A percentile compares a stretch with the other conserved stretches of the same genome.
These are phyloP conservation scores for Penicillium glabrum DNA, from an alignment of 2,329 filamentous ascomycete genomes.

Conservation along the genomic window DNA sequence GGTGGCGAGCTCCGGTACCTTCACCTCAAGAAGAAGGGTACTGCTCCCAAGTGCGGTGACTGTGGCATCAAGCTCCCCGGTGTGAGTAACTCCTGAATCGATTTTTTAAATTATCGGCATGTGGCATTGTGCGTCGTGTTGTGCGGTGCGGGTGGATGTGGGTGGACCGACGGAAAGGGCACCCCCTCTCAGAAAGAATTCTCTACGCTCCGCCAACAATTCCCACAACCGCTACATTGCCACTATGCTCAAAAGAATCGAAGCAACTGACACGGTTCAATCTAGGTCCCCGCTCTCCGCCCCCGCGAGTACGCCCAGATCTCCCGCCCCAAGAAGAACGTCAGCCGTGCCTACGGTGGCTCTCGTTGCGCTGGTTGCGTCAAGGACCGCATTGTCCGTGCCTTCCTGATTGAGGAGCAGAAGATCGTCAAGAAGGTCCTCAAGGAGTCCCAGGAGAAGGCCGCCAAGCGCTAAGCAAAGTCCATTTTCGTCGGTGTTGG, in stretches of 20 bases:
- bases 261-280: constrained; percentile 15
- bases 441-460: constrained; percentile 88
- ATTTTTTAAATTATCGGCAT: constrained; percentile 14
- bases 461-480: constrained; percentile 45
- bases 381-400: constrained; percentile 94
- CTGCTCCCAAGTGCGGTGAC: constrained; percentile 98
- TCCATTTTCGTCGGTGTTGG: constrained; percentile 35
- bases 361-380: constrained; percentile 99
- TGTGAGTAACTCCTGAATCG: constrained; percentile 65
- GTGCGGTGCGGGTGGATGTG: constrained; percentile 16
- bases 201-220: constrained; percentile 11
- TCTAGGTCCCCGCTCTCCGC: constrained; percentile 88
- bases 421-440: constrained; percentile 99
- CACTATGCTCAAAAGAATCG: constrained; percentile 2
- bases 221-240: constrained; percentile 6
- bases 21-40: constrained; percentile 99
- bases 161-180: constrained; percentile 11
- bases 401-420: constrained; percentile 99
- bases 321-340: constrained; percentile 99
- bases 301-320: constrained; percentile 96
- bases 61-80: constrained; percentile 96
- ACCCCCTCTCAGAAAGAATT: not conserved
- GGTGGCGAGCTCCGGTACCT: constrained; percentile 94
- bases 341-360: constrained; percentile 96
- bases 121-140: constrained; percentile 13